Evolutionary conservation across 495 filamentous ascomycete species (phyloP), one percentile per base, ranked within the genome.

Genomic region (Aspergillus cavernicola): DNA sequence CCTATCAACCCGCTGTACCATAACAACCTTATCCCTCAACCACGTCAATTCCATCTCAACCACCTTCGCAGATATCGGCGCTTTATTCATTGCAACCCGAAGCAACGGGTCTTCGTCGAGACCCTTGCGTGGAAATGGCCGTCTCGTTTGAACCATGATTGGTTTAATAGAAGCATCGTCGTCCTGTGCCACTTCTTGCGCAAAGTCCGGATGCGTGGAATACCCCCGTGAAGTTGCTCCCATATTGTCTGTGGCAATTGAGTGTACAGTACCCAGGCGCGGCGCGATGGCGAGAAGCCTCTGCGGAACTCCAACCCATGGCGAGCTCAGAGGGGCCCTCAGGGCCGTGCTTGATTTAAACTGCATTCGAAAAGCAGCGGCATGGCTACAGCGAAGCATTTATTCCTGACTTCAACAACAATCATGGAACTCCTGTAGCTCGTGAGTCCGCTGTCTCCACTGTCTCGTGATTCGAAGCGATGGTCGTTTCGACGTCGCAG

Each of bases 11-110:
- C 86, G 80, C 9, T 84, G 66, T 13, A 78, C 84, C 40, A 96
- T 76, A 56, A 79, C 75, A 20, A 80, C 62, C 6, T 86, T 87
- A 63, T 96, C 89, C 26, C 69, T 66, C 46, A 89, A 58, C 67
- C 81, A 85, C 56, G 74, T 65, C 42, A 95, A 57, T 52, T 90
- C 85, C 60, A 73, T 64, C 22, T 69, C 48, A 41, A 79, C 53
- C 9, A 56, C 59, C 39, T 59, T 67, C 20, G 23, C 36, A 9
- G 55, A 54, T 15, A 32, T 20, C 3, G 19, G 8, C 8, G 6
- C 3, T 33, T 29, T 24, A 10, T 18, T 29, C 33, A 31, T 31
- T 9, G 58, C 61, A 39, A 55, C 18, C 12, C 22, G 35, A 7
- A 56, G 29, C 19, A 63, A 19, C 5, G 10, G 23, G 11, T 56